These are phyloP conservation scores for Alopecurus myosuroides DNA, from an alignment of 176 grass and related monocot genomes.

Conservation along the genomic window DNA sequence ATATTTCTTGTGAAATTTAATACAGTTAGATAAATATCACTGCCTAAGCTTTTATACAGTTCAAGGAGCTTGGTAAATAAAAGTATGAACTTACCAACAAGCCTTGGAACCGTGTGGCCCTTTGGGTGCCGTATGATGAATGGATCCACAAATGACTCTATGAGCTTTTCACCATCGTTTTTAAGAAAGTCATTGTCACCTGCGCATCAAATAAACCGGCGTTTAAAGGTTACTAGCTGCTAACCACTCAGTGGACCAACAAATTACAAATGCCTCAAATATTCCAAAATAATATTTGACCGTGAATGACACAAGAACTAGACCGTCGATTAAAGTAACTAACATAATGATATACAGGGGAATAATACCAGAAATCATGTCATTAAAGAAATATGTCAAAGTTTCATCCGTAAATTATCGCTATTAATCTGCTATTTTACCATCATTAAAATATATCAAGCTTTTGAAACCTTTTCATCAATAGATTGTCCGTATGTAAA, in stretches of 20 bases:
- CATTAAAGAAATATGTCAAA: neutral
- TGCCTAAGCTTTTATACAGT: neutral
- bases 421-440: neutral
- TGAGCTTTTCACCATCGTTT: slow-evolving; percentile 45
- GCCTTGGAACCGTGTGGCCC: slow-evolving; percentile 93
- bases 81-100: slow-evolving; percentile 66
- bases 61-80: neutral
- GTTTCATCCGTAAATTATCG: neutral
- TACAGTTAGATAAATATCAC: neutral
- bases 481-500: neutral
- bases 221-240: neutral
- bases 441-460: neutral
- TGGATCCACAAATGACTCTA: slow-evolving; percentile 68
- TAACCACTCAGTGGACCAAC: neutral
- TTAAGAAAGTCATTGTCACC: slow-evolving; percentile 82
- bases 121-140: slow-evolving; percentile 81
- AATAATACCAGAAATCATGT: neutral
- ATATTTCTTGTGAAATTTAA: neutral
- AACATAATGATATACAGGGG: neutral
- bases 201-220: slow-evolving; percentile 13
- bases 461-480: neutral
- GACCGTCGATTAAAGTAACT: neutral
- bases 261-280: neutral
- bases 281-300: neutral
- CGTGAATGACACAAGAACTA: neutral